Percentiles rank a stretch among this genome's conserved stretches.
Conservation (phyloP, 2,329 filamentous ascomycete species). For the Hypoxylon rubiginosum region DNA sequence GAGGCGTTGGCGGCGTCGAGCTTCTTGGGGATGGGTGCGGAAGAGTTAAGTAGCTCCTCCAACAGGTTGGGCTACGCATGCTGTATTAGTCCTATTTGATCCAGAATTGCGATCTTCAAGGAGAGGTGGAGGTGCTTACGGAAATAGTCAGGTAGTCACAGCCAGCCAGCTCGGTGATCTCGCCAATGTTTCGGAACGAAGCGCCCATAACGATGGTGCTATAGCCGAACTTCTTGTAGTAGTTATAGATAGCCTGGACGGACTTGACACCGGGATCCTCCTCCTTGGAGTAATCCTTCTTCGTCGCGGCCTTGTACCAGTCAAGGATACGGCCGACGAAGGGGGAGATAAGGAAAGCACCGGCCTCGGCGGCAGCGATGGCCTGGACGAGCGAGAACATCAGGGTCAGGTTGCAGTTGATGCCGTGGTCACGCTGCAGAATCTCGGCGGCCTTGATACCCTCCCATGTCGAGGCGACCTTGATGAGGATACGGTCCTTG, state of each 20-base stretch:
- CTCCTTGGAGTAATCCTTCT: constrained; percentile 90
- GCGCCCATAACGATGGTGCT: constrained; percentile 99
- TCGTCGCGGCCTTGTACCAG: constrained; percentile 97
- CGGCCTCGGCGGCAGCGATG: constrained; percentile 94
- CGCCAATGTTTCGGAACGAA: constrained; percentile 94
- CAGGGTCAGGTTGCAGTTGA: constrained; percentile 99
- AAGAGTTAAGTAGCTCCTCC: constrained; percentile 92
- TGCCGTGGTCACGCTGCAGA: constrained; percentile 92
- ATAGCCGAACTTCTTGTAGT: constrained; percentile 99
- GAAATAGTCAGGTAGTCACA: constrained; percentile 99
- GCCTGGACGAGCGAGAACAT: constrained; percentile 98
- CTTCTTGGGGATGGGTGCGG: constrained; percentile 88
- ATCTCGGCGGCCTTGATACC: constrained; percentile 99
- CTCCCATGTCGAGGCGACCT: constrained; percentile 99
- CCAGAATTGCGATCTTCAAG: background rate
- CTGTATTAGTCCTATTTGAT: constrained; percentile 13
- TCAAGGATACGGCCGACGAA: constrained; percentile 99
- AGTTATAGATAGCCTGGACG: constrained; percentile 96
- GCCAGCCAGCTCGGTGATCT: constrained; percentile 98
- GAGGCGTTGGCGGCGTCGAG: constrained; percentile 78
- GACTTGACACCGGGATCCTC: constrained; percentile 97
- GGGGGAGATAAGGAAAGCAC: constrained; percentile 97
- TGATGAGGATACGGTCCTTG: constrained; percentile 97
- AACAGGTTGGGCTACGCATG: constrained; percentile 82
- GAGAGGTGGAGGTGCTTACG: constrained; percentile 63